Conservation (phyloP, 768 basidiomycete species). For the Lentinula raphanica region DNA sequence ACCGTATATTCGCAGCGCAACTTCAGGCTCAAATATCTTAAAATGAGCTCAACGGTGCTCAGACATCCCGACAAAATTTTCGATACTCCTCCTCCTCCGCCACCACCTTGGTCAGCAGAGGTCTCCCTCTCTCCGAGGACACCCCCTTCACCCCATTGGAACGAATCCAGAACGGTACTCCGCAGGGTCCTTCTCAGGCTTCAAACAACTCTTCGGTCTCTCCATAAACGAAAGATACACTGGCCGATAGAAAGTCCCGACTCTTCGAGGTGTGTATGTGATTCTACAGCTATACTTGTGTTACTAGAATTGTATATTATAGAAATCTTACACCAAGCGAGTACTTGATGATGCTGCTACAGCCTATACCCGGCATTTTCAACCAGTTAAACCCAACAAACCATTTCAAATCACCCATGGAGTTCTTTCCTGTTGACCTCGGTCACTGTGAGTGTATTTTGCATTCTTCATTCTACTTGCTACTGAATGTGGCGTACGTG, state of each 20-base stretch:
- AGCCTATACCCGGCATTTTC: constrained; percentile 15
- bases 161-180: background rate
- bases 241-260: background rate
- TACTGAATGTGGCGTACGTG: too few species aligned
- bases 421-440: constrained; percentile 10
- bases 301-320: background rate
- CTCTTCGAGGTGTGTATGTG: background rate
- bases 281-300: too few species aligned
- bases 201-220: background rate
- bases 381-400: constrained; percentile 13
- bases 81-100: background rate
- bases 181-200: background rate
- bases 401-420: constrained; percentile 13
- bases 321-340: constrained; percentile 9
- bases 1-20: too few species aligned
- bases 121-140: background rate
- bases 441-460: constrained; percentile 15
- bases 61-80: background rate
- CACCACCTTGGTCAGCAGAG: background rate
- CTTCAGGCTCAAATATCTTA: too few species aligned
- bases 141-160: background rate
- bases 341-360: constrained; percentile 13
- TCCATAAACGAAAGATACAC: background rate
- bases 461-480: too few species aligned
- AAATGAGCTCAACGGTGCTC: background rate